A percentile compares a stretch with the other conserved stretches of the same genome.
Evolutionary conservation across 345 rosid genomes (phyloP).

Genomic region (Aurinia saxatilis): DNA sequence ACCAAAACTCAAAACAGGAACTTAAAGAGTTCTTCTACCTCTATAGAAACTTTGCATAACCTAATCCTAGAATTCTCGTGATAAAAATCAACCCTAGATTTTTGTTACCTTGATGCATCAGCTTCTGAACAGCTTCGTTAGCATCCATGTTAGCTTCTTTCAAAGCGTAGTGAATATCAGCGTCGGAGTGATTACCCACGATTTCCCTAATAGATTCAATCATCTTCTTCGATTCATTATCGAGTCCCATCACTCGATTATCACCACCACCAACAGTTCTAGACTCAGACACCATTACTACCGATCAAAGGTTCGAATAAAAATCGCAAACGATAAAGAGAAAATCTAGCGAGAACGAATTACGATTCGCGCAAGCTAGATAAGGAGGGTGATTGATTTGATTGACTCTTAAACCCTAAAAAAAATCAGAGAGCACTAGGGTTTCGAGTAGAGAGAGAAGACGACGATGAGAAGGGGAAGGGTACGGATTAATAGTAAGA

Average conservation of each 20-base stretch:
- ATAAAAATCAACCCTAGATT: too few relatives aligned
- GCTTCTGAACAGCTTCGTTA: slow-evolving; percentile 62
- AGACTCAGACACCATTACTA: slow-evolving; percentile 41
- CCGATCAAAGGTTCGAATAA: not conserved
- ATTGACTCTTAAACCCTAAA: slow-evolving; percentile 22
- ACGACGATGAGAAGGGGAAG: slow-evolving; percentile 1
- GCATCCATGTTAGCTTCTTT: slow-evolving; percentile 81
- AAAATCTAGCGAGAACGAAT: not conserved
- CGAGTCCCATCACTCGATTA: slow-evolving; percentile 15
- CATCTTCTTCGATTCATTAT: slow-evolving; percentile 47
- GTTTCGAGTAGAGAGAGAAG: slow-evolving; percentile 29
- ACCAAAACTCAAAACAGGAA: too few relatives aligned
- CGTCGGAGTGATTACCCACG: slow-evolving; percentile 68
- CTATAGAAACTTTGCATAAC: too few relatives aligned
- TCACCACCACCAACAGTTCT: slow-evolving; percentile 30
- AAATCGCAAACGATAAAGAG: not conserved
- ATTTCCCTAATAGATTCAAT: slow-evolving; percentile 73
- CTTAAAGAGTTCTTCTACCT: too few relatives aligned
- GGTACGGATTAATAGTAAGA: slow-evolving; percentile 32
- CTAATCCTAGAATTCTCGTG: too few relatives aligned
- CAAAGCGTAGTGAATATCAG: slow-evolving; percentile 57
- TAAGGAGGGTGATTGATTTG: too few relatives aligned
- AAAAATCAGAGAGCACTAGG: slow-evolving; percentile 24
- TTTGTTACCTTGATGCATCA: slow-evolving; percentile 67
- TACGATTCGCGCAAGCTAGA: not conserved